Evolutionary conservation across 306 rosid species (phyloP).

Genomic region (Quercus parvula): DNA sequence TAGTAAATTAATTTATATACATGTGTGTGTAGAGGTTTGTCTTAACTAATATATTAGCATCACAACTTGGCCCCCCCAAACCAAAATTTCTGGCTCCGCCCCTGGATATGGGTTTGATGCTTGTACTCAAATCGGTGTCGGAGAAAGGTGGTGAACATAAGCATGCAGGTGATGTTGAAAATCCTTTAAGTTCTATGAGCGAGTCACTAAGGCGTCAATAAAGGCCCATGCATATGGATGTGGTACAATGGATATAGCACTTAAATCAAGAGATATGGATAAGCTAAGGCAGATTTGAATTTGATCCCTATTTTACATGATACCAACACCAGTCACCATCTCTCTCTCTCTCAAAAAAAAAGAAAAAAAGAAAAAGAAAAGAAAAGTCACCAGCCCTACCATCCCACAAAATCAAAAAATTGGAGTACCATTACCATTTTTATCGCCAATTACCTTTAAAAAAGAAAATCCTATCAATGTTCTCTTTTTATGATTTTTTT

Average conservation of each 20-base stretch:
- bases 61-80: too few species aligned
- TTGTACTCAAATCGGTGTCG: slow-evolving; percentile 43
- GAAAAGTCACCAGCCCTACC: too few species aligned
- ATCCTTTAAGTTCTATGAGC: slow-evolving; percentile 24
- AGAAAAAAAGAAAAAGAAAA: too few species aligned
- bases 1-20: too few species aligned
- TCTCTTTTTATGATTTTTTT: too few species aligned
- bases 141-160: slow-evolving; percentile 34
- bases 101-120: slow-evolving; percentile 23
- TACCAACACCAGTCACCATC: slow-evolving; percentile 9
- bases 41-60: too few species aligned
- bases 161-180: slow-evolving; percentile 22
- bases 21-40: too few species aligned
- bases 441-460: too few species aligned
- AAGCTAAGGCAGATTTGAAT: slow-evolving; percentile 9
- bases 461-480: too few species aligned
- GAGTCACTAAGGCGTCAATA: slow-evolving; percentile 29
- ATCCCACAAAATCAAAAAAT: too few species aligned
- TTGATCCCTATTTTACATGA: background rate
- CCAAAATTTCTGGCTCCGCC: too few species aligned
- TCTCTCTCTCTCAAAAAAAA: background rate
- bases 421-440: too few species aligned
- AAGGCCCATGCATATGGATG: slow-evolving; percentile 28
- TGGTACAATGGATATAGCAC: slow-evolving; percentile 11
- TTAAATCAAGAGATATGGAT: slow-evolving; percentile 15